Evolutionary conservation across 352 stramenopile genomes (phyloP), one percentile per base, ranked within the genome.

Genomic region (Globisporangium radiosum): DNA sequence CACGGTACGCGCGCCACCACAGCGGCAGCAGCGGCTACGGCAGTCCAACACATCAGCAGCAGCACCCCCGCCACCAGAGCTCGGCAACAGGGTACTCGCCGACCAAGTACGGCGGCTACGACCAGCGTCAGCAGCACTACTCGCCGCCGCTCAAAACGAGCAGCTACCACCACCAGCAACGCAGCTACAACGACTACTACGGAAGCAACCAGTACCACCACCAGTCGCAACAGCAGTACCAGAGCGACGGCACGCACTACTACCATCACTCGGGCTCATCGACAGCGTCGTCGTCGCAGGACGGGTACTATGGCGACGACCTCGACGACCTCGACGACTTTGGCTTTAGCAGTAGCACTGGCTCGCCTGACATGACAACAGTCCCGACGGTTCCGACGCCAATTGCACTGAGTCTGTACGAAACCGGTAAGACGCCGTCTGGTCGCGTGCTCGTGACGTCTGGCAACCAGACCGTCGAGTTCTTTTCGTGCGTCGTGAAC

Each of bases 381-480:
- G 71, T 94, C 38, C 84, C 84, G 2, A 92, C 78, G 0, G 78
- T 92, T 5, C 80, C 81, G 3, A 94, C 84, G 40, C 78, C 84
- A 4, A 64, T 84, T 0, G 76, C 71, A 55, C 70, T 94, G 50
- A 88, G 80, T 17, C 73, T 71, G n/a, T 94, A 88, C 63, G 84
- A 94, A 61, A 64, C 69, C 33, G 80, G 78, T 57, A 90, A 90
- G 72, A 94, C 77, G 66, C 84, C 84, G 44, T 89, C 78, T 3
- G 84, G 84, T 42, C 67, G 80, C 68, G 82, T 94, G 40, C 70
- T 92, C 59, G 68, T 92, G 13, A 92, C 84, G 37, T 71, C 76
- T 7, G 70, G 81, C 50, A 90, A 94, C 66, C 84, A 94, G 70
- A 92, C 84, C 43, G 72, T 94, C 65, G 84, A 94, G 71, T 89